Percentiles rank a stretch among this genome's conserved stretches.
These are phyloP conservation scores for Cenchrus americanus DNA, from an alignment of 176 grass and related monocot genomes.

Conservation along the genomic window DNA sequence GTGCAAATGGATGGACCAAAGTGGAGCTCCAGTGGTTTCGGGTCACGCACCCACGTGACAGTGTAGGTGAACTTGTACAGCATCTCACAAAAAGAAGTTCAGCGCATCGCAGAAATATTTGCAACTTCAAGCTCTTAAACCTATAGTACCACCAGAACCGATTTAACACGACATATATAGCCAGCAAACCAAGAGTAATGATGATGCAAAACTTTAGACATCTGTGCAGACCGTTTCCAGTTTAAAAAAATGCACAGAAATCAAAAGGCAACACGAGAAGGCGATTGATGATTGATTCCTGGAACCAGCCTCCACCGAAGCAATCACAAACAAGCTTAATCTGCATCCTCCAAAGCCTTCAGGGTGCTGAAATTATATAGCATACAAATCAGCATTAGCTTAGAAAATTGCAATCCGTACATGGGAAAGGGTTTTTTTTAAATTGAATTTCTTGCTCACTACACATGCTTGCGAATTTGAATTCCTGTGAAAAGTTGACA, in stretches of 20 bases:
- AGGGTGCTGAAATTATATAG: slow-evolving; percentile 41
- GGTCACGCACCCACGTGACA: no score
- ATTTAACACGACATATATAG: slow-evolving; percentile 22
- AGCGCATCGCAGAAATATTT: slow-evolving; percentile 7
- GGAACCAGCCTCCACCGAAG: slow-evolving; percentile 29
- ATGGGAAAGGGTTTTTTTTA: not conserved
- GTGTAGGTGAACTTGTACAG: no score
- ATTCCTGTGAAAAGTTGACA: not conserved
- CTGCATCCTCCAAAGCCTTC: slow-evolving; percentile 35
- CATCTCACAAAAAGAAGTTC: no score
- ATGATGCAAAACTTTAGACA: slow-evolving; percentile 45
- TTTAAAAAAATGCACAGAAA: slow-evolving; percentile 39
- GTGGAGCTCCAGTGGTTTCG: no score
- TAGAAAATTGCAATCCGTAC: not conserved
- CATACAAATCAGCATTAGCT: not conserved
- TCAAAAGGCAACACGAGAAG: slow-evolving; percentile 11
- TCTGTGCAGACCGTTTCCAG: slow-evolving; percentile 31
- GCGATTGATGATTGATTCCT: slow-evolving; percentile 7
- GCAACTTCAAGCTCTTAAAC: slow-evolving; percentile 24
- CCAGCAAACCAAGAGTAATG: slow-evolving; percentile 29
- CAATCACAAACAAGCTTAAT: slow-evolving; percentile 26
- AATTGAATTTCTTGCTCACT: not conserved
- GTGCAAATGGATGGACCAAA: no score
- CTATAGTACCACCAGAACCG: slow-evolving; percentile 29
- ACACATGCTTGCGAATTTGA: slow-evolving; percentile 12